Base-by-base conservation (phyloP, 352 stramenopile genomes). In the Phytopythium chamaehyphon region DNA sequence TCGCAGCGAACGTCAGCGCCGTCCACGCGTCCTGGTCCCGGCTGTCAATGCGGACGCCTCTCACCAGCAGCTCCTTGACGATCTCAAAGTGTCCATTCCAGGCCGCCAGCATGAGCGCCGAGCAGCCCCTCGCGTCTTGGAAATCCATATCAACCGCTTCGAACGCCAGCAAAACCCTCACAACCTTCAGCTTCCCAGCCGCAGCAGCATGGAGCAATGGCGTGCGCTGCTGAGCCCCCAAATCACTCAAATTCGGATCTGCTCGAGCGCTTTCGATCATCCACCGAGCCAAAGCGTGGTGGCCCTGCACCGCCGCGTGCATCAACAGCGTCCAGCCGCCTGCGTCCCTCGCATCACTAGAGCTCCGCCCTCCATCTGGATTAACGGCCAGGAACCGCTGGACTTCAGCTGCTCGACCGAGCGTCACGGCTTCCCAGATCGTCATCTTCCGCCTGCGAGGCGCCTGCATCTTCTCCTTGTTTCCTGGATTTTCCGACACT, bases 221-320 rank as follows among this genome's bases (percentile, higher is more conserved):
- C 19, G 45, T 51, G 31, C 45, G 45, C 31, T 40, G 26, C n/a
- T 31, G 43, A 14, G 24, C 12, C 16, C 6, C 19, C 45, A 31
- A 18, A 19, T 51, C 45, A 28, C 45, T 26, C n/a, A 31, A 26
- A 19, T 51, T 18, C n/a, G 31, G 26, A 12, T 51, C 31, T n/a
- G 45, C 45, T n/a, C 45, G 26, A 5, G 18, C 26, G 26, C 14
- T 24, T 31, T 40, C 31, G 28, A 51, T 14, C 0, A 51, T 26
- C 28, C 16, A 40, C 6, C 14, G 26, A 26, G 31, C 12, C 22
- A 31, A 24, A 31, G 16, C 26, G 12, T 19, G 26, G 45, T 28
- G 45, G 19, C 45, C 45, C 31, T 51, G 45, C 12, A 51, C 39
- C 24, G 45, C 45, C 26, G 45, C 26, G 45, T 51, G 45, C 28